Evolutionary conservation across 2,329 filamentous ascomycete genomes (phyloP), one percentile per base, ranked within the genome.

Genomic region (Drechslerella stenobrocha): DNA sequence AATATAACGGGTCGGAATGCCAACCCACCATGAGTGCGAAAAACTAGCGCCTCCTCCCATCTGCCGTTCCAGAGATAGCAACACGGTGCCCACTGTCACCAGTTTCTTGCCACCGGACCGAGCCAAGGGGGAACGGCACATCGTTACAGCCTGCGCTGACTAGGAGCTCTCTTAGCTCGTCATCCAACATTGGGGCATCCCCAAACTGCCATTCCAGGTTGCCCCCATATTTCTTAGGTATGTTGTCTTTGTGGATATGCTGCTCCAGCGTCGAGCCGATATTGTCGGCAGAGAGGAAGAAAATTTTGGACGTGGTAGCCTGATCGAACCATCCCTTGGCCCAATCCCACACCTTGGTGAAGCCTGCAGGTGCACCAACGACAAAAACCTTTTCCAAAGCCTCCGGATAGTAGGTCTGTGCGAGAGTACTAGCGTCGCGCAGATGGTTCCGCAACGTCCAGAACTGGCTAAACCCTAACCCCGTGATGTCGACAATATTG

Each of bases 301-400:
- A 96, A 76, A 97, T 96, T 79, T 96, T 97, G 73, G 89, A 93
- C 1, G 90, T 89, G 26, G 92, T 96, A 70, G 90, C 89, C 3
- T 90, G 90, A 78, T 91, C 88, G 74, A 96, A 96, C 90, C 90
- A 96, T 74, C 88, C 87, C 81, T 95, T 95, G 77, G 95, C 83
- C 90, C 90, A 96, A 71, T 88, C 85, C 90, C 90, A 92, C 65
- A 96, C 89, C 2, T 60, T 67, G 22, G 20, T 60, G 23, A 60
- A 59, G 3, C 63, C 63, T 9, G 42, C 55, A 0, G 63, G 63
- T 1, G 63, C 63, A n/a, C 63, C 63, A 6, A 67, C 60, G 11
- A 67, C 63, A 24, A 67, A 67, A 3, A 67, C 63, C 13, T 67
- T 67, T 23, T 67, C 63, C 4, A 67, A 30, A 2, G 63, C 55